Evolutionary conservation across 2,329 filamentous ascomycete species (phyloP).

Genomic region (Pyricularia pennisetigena): DNA sequence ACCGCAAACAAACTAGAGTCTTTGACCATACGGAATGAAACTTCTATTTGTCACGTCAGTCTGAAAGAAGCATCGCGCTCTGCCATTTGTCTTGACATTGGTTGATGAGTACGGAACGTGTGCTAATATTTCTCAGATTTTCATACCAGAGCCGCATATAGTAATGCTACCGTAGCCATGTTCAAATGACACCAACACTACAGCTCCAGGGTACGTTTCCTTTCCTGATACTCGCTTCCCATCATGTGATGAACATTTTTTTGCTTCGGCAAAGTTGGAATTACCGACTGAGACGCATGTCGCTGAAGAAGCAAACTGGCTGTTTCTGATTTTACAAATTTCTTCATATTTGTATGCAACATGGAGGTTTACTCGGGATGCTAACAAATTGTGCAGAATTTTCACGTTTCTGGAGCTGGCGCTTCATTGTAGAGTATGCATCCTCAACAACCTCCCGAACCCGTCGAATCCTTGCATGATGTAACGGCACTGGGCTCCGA

Average conservation of each 20-base stretch:
- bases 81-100: conserved; percentile 4
- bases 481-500: conserved; percentile 98
- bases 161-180: not conserved
- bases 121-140: not conserved
- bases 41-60: conserved; percentile 80
- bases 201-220: not conserved
- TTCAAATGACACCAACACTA: not conserved
- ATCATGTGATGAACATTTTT: conserved; percentile 59
- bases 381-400: not conserved
- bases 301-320: conserved; percentile 78
- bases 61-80: conserved; percentile 44
- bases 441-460: conserved; percentile 3
- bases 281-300: conserved; percentile 74
- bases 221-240: conserved; percentile 5
- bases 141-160: not conserved
- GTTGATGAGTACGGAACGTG: not conserved
- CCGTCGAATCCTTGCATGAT: conserved; percentile 45
- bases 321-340: conserved; percentile 57
- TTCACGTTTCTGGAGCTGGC: not conserved
- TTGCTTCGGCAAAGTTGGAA: conserved; percentile 72
- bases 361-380: not conserved
- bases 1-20: conserved; percentile 98
- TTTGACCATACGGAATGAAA: conserved; percentile 88
- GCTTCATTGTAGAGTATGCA: not conserved
- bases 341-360: not conserved